Base-by-base conservation (phyloP, 2,329 filamentous ascomycete species). In the Coniochaeta hoffmannii region DNA sequence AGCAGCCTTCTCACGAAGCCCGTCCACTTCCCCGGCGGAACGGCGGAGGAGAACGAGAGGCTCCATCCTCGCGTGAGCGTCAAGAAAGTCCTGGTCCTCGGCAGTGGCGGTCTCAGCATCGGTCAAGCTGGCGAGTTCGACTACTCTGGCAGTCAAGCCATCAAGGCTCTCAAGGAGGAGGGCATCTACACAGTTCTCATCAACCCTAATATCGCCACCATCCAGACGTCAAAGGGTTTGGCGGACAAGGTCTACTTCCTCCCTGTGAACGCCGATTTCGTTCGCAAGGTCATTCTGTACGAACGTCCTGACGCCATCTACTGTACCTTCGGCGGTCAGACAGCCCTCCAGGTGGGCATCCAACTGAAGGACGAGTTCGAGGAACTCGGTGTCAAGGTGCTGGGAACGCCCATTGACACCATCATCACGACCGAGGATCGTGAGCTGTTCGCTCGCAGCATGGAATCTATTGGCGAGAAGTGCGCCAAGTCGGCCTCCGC, bases 191-290 rank as follows among this genome's bases (percentile, higher is more conserved):
- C 94, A 3, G 87, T 99, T 60, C 79, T 99, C 60, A 97, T 99
- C 80, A 99, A 99, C 76, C 94, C 94, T 56, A 99, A 99, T 70
- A 97, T 99, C 69, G 94, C 94, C 62, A 99, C 94, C 0, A 97
- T 97, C 60, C 94, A 99, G 72, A 99, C 94, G 4, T 97, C 94
- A 54, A 97, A 97, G 76, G 94, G 94, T 61, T 78, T 99, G 54
- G 94, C 94, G 14, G 94, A 99, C 73, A 97, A 97, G 78, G 94
- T 99, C 53, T 99, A 97, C 76, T 99, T 97, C 80, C 79, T 97
- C 44, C 94, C 94, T 1, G 94, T 99, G 69, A 97, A 92, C 59
- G 89, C 93, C 57, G 93, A 97, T 54, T 97, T 97, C 63, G 94
- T 99, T 44, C 89, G 93, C 69, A 97, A 97, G 75, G 92, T 99